Percentiles rank a stretch among this genome's conserved stretches.
Evolutionary conservation across 163 green algal species (phyloP).

Genomic region (Scenedesmus sp.): DNA sequence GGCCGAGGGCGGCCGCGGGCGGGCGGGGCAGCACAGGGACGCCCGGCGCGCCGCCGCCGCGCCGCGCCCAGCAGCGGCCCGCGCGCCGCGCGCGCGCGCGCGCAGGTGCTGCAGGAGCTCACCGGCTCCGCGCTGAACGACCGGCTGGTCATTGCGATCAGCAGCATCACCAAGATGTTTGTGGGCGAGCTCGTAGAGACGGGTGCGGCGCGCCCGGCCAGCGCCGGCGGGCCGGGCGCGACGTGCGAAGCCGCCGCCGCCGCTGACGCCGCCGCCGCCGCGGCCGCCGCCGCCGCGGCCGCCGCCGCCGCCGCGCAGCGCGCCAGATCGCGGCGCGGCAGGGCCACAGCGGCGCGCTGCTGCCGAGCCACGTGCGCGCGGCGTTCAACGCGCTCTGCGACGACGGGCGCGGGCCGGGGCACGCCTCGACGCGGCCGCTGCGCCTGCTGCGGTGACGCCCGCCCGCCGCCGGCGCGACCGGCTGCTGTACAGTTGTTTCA

Average conservation of each 20-base stretch:
- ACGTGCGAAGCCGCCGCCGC: no score
- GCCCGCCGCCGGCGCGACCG: no score
- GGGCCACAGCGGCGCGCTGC: slow-evolving; percentile 52
- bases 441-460: slow-evolving; percentile 14
- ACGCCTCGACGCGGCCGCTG: neutral
- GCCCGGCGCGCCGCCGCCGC: neutral
- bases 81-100: neutral
- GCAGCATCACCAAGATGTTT: slow-evolving; percentile 62
- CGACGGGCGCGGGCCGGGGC: slow-evolving; percentile 23
- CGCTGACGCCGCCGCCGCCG: neutral
- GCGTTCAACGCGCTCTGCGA: slow-evolving; percentile 11
- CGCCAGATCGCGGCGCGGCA: slow-evolving; percentile 50
- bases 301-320: slow-evolving; percentile 23
- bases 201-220: neutral
- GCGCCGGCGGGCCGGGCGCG: no score
- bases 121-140: slow-evolving; percentile 49
- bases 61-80: neutral
- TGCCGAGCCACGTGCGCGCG: slow-evolving; percentile 51
- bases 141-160: slow-evolving; percentile 54
- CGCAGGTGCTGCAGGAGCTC: slow-evolving; percentile 52
- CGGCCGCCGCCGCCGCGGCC: neutral
- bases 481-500: neutral
- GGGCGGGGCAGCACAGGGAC: no score
- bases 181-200: slow-evolving; percentile 60
- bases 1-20: neutral